Base-by-base conservation (phyloP, 495 filamentous ascomycete genomes). In the Penicillium manginii region DNA sequence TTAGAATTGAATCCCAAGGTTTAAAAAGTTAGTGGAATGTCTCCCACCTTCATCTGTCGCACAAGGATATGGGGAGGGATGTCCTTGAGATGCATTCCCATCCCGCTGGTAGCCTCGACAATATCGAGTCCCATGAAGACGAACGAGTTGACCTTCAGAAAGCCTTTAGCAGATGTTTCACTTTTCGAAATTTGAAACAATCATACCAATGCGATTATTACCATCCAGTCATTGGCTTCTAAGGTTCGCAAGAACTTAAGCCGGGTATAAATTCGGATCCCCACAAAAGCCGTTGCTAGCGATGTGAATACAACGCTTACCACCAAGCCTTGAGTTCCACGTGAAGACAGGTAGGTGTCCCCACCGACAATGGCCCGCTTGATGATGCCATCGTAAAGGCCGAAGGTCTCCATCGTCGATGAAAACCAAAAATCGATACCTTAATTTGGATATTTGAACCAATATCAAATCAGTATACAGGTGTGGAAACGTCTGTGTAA, bases 171-270 rank as follows among this genome's bases (percentile, higher is more conserved):
- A 3, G n/a, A 19, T 17, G 3, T 43, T 43, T 29, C 6, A 29
- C 26, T 10, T 43, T 19, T 43, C 6, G 7, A 9, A 18, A 43
- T 17, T 15, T 8, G 6, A 18, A 43, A 6, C 0, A 37, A 52
- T 68, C 43, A 37, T 61, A 79, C 77, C 69, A 78, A 52, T 4
- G 77, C 68, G 29, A 77, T 59, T 2, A 77, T 35, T 6, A 78
- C 64, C 73, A 78, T 75, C 73, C 74, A 79, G 61, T 79, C 77
- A 63, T 77, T 79, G 7, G 65, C 37, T 49, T 79, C 73, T 61
- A 79, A 66, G 19, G 62, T 67, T 19, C 67, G 64, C 58, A 78
- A 69, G 18, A 79, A 54, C 14, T 57, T 65, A 18, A 65, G 58
- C 4, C 77, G 68, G 17, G 75, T 78, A 54, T 73, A 78, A 19